Base-by-base conservation (phyloP, 192 early-diverging fungal species). In the Coemansia sp. region DNA sequence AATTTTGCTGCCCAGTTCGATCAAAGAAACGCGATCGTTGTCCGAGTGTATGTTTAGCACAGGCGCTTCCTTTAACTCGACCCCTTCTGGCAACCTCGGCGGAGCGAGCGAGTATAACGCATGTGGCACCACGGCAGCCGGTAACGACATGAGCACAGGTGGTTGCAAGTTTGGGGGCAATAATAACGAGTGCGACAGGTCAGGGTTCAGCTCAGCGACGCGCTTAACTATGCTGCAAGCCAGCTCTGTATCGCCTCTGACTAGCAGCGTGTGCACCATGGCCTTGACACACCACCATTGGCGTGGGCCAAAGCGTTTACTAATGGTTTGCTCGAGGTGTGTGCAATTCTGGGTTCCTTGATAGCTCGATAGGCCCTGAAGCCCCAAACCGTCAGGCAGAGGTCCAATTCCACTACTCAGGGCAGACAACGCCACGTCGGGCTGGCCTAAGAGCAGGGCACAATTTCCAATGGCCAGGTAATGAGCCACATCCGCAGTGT, bases 231-330 rank as follows among this genome's bases (percentile, higher is more conserved):
- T 64, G 2, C 23, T 39, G 1, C 9, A 19, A 7, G 76, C 80
- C 47, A 71, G 11, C 11, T 73, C 73, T 23, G 50, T 55, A 47
- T 83, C 80, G 3, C 80, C 76, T 23, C 76, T 64, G 50, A 72
- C 49, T 46, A 83, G 61, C 13, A 64, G 64, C 11, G 72, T 67
- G 13, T 74, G 69, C n/a, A 75, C 47, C 0, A 68, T 66, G 10
- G 73, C 76, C 53, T 62, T 43, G 35, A 35, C 63, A n/a, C 80
- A 75, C 76, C 76, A 78, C 76, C 72, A 75, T 55, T 72, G 76
- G 23, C 32, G 30, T 40, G 80, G 80, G n/a, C 80, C 50, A 23
- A 69, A 55, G 8, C 32, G 64, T 23, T 44, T 63, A 19, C 52
- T 30, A 17, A 59, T 61, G 8, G 38, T 10, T 23, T 40, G 37